Evolutionary conservation across 2,329 filamentous ascomycete species (phyloP), one percentile per base, ranked within the genome.

Genomic region (Paecilomyces formosus): DNA sequence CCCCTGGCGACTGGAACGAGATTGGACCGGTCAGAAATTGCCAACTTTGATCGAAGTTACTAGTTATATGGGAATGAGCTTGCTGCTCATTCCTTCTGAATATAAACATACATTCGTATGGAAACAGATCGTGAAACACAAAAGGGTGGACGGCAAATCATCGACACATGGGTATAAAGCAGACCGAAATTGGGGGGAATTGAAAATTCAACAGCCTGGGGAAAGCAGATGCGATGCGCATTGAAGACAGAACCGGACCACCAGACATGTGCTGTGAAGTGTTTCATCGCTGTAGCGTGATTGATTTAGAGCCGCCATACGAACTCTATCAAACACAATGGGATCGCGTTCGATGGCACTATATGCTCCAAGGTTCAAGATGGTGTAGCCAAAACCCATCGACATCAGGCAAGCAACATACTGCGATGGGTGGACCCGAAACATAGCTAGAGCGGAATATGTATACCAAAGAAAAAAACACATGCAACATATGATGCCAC

Each of bases 401-500:
- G 39, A n/a, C 15, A 6, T n/a, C 35, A 11, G 39, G n/a, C 39
- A 21, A 45, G 39, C 39, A 45, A 45, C 15, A 9, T 45, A 45
- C 39, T n/a, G 35, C 18, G n/a, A 9, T n/a, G 39, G 6, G 9
- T 9, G 39, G n/a, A 18, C 7, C n/a, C 1, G 39, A 21, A 45
- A 45, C n/a, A 45, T n/a, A 55, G 50, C 53, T 35, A 21, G 28
- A 52, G 54, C 28, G 30, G 33, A n/a, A 59, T 21, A 31, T 21
- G 53, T 57, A 60, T 52, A 58, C 53, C 18, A 13, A 56, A 33
- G n/a, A 26, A 51, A 33, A 55, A 35, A 59, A 33, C 33, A 45
- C 50, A 49, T n/a, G 12, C 18, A 60, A 53, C 52, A 56, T 52
- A 61, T 54, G 54, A 31, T 45, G 12, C 31, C 18, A 45, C 9